Evolutionary conservation across 768 basidiomycete genomes (phyloP).

Genomic region (Leucocoprinus leucothites): DNA sequence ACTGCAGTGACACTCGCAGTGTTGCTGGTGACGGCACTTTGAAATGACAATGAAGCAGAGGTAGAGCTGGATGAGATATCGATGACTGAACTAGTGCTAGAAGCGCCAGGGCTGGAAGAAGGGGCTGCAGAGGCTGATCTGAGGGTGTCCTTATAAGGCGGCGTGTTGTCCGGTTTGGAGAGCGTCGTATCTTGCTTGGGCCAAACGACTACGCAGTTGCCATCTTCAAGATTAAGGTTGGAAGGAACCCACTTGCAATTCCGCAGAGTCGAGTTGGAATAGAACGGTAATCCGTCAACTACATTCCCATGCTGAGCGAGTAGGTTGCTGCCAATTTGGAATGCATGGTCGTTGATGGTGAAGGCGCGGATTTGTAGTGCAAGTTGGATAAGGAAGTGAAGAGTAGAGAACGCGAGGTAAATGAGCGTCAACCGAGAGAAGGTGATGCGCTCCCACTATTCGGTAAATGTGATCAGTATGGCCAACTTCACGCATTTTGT

Average conservation of each 20-base stretch:
- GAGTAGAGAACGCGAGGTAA: constrained; percentile 65
- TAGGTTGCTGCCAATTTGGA: constrained; percentile 48
- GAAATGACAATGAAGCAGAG: no score
- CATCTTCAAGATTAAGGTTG: constrained; percentile 32
- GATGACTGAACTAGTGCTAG: no score
- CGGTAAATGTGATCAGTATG: constrained; percentile 3
- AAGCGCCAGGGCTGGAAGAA: constrained; percentile 5
- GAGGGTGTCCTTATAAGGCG: not conserved
- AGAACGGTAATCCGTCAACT: constrained; percentile 47
- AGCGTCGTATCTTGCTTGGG: constrained; percentile 4
- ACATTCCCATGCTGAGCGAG: constrained; percentile 43
- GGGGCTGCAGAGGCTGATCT: not conserved
- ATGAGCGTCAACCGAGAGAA: constrained; percentile 61
- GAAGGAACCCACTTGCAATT: constrained; percentile 56
- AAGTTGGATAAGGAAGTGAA: constrained; percentile 67
- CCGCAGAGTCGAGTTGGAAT: constrained; percentile 44
- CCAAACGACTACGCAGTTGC: constrained; percentile 56
- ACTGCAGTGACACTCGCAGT: no score
- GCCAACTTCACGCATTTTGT: constrained; percentile 17
- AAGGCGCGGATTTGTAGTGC: constrained; percentile 67
- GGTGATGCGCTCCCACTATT: constrained; percentile 68
- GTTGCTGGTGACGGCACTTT: no score
- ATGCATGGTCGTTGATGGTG: constrained; percentile 58
- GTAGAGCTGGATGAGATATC: no score
- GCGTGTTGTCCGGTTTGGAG: not conserved